Conservation (phyloP, 2,329 filamentous ascomycete genomes). For the Beauveria sp. region DNA sequence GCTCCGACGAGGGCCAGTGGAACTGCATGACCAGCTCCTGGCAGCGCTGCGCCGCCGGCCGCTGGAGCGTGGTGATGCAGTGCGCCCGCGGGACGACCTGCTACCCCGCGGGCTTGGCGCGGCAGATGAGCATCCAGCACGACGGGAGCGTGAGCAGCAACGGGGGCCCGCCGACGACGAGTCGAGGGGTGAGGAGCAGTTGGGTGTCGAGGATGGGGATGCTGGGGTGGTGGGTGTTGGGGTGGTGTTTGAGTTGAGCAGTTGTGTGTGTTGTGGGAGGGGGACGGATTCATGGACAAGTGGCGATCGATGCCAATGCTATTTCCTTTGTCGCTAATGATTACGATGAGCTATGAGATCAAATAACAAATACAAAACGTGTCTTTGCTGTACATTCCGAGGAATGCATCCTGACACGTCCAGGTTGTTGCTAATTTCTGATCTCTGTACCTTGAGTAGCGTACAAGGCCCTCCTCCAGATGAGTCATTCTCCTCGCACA, state of each 20-base stretch:
- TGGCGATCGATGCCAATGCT: neutral
- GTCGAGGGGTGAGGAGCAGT: neutral
- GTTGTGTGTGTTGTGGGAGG: too few relatives aligned
- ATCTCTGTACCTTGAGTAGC: too few relatives aligned
- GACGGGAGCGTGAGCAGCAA: conserved; percentile 14
- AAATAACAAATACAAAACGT: neutral
- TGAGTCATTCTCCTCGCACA: too few relatives aligned
- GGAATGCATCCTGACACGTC: too few relatives aligned
- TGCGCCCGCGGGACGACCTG: conserved; percentile 40
- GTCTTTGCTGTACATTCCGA: too few relatives aligned
- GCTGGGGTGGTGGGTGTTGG: neutral
- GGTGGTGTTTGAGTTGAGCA: neutral
- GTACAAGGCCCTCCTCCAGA: too few relatives aligned
- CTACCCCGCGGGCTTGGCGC: conserved; percentile 32
- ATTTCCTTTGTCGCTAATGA: neutral
- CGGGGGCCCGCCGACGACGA: neutral
- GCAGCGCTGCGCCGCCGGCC: conserved; percentile 42
- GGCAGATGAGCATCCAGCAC: conserved; percentile 31
- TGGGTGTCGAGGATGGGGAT: neutral
- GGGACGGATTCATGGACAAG: neutral
- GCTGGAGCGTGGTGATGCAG: conserved; percentile 38
- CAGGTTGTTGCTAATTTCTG: too few relatives aligned
- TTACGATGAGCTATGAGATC: neutral
- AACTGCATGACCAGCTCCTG: conserved; percentile 43
- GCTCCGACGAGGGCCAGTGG: conserved; percentile 44